Evolutionary conservation across 768 basidiomycete species (phyloP).

Genomic region (Calocera cornea): DNA sequence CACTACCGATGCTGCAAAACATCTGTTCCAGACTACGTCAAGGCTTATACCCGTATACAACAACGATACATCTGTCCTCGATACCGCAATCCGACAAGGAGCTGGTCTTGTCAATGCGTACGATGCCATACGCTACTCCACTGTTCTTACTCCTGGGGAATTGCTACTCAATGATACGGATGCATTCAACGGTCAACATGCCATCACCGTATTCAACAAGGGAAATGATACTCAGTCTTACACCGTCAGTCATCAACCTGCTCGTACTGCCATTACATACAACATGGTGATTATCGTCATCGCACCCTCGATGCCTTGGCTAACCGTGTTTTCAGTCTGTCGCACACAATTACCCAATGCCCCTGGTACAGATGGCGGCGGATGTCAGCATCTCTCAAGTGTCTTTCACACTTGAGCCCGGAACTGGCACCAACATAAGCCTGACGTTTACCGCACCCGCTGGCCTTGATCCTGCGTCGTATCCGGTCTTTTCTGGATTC

Average conservation of each 20-base stretch:
- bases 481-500: slow-evolving; percentile 50
- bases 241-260: slow-evolving; percentile 40
- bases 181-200: slow-evolving; percentile 28
- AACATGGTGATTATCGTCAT: slow-evolving; percentile 24
- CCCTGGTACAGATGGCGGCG: slow-evolving; percentile 35
- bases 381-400: slow-evolving; percentile 34
- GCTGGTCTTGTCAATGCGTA: slow-evolving; percentile 46
- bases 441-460: slow-evolving; percentile 37
- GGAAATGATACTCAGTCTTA: slow-evolving; percentile 27
- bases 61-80: slow-evolving; percentile 37
- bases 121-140: slow-evolving; percentile 40
- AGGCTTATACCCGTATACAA: slow-evolving; percentile 31
- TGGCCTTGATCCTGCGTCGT: slow-evolving; percentile 29
- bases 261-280: slow-evolving; percentile 40
- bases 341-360: slow-evolving; percentile 28
- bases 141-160: slow-evolving; percentile 41
- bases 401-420: slow-evolving; percentile 34
- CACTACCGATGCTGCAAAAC: slow-evolving; percentile 25
- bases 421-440: slow-evolving; percentile 29
- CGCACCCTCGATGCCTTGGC: no score
- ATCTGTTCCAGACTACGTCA: slow-evolving; percentile 39
- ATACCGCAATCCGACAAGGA: slow-evolving; percentile 41
- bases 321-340: no score
- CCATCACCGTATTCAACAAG: no score
- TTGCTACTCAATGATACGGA: slow-evolving; percentile 51